Percentiles rank a stretch among this genome's conserved stretches.
phyloP scores from a whole-genome alignment of 169 alveolate genomes.

The Neospora caninum region DNA sequence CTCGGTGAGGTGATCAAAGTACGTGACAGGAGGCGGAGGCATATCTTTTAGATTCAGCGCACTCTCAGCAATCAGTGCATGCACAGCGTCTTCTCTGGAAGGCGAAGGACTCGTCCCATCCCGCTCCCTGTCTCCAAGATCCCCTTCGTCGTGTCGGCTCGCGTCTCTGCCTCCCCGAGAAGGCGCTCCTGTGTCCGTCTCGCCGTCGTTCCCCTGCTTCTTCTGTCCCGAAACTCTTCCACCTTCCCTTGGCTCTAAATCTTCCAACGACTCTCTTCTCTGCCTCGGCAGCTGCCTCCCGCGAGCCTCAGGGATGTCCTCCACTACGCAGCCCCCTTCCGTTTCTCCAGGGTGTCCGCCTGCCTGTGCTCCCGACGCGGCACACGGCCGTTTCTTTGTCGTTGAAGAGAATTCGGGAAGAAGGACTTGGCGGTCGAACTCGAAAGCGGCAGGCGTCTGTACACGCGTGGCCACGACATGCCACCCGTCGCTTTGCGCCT shows the following conservation, averaged over 20 bases:
- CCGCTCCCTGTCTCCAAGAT: not conserved
- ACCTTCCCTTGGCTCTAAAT: no score
- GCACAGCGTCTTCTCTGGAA: not conserved
- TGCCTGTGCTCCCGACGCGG: not conserved
- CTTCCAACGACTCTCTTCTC: not conserved
- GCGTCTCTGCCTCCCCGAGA: not conserved
- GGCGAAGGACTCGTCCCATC: not conserved
- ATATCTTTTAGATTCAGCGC: not conserved
- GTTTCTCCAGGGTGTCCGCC: not conserved
- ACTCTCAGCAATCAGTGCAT: not conserved
- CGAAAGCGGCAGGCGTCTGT: not conserved
- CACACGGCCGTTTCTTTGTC: not conserved
- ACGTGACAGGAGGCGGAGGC: constrained; percentile 34
- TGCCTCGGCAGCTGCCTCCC: not conserved
- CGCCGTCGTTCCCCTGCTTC: not conserved
- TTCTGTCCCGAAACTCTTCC: no score
- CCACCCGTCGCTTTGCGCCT: constrained; percentile 22
- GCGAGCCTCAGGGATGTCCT: not conserved
- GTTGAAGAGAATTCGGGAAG: not conserved
- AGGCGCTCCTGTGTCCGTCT: not conserved
- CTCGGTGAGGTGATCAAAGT: constrained; percentile 14
- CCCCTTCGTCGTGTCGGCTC: not conserved
- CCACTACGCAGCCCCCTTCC: not conserved
- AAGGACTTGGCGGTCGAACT: not conserved
- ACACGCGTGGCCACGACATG: not conserved